Base-by-base conservation (phyloP, 768 basidiomycete species). In the Leccinum fibrillosum region DNA sequence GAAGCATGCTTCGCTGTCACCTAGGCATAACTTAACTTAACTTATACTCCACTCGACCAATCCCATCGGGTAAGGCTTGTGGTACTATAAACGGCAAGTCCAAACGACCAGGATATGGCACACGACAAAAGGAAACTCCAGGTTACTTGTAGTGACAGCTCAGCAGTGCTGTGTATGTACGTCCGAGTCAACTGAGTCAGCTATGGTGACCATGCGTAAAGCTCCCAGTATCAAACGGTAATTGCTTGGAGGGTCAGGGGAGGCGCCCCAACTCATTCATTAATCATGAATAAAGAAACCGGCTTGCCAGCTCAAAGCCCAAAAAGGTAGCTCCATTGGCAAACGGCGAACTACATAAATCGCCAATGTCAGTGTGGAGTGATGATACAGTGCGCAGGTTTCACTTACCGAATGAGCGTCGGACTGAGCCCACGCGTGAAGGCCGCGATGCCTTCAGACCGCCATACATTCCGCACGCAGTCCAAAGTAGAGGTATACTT, bases 271-370 rank as follows among this genome's bases (percentile, higher is more conserved):
- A 26, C 23, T 48, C 47, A 10, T 34, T n/a, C n/a, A 49, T 58
- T 15, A 10, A 53, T 66, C 26, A 72, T 19, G 70, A 69, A 66
- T 84, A 84, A 59, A 91, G 75, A 45, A 84, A 61, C 49, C 94
- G 82, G 75, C 85, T 93, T 47, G 92, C 92, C 76, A 98, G 80
- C 78, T 98, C 96, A 67, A 94, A 98, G 1, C 92, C 94, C 56
- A 96, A 83, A 81, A 98, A 98, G 0, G 96, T 98, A 1, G 93
- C 93, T 19, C 94, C 96, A 65, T 98, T 98, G 11, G 95, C 95
- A 66, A 49, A 49, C 17, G 48, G 48, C 17, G 48, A 48, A 48
- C 47, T 48, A 11, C 42, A 44, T 19, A 19, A 19, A 19, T 44
- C 32, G 48, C 23, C n/a, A 7, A 34, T 49, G 39, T 70, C n/a